A percentile compares a stretch with the other conserved stretches of the same genome.
These are phyloP conservation scores for Shiraia sp. DNA, from an alignment of 2,329 filamentous ascomycete species.

Conservation along the genomic window DNA sequence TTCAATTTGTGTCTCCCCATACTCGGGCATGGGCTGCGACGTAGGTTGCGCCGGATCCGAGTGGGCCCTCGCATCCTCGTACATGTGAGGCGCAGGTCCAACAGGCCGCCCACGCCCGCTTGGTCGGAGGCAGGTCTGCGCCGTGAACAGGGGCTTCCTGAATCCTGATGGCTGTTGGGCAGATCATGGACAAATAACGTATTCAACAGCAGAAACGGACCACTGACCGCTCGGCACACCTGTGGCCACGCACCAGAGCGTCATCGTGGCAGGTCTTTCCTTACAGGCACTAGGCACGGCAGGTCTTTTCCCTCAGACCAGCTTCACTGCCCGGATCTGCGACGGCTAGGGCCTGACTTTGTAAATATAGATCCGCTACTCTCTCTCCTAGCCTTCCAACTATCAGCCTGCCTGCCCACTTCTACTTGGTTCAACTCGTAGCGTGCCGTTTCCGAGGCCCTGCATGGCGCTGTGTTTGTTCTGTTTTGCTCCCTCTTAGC, in stretches of 20 bases:
- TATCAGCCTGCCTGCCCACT: neutral
- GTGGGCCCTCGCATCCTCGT: slow-evolving; percentile 12
- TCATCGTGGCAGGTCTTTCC: slow-evolving; percentile 9
- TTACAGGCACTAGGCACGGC: slow-evolving; percentile 19
- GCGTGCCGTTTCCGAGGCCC: slow-evolving; percentile 1
- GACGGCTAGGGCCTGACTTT: slow-evolving; percentile 19
- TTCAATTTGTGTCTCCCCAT: slow-evolving; percentile 3
- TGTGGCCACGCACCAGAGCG: slow-evolving; percentile 21
- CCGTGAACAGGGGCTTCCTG: no score
- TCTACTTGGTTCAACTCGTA: neutral
- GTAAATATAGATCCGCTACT: slow-evolving; percentile 31
- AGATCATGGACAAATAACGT: no score
- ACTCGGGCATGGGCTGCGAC: slow-evolving; percentile 6
- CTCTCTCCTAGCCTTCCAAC: neutral
- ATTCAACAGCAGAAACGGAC: no score
- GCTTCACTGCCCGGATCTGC: slow-evolving; percentile 26
- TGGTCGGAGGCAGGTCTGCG: no score
- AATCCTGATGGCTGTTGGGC: no score
- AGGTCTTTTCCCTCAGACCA: slow-evolving; percentile 14
- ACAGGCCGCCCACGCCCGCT: slow-evolving; percentile 5
- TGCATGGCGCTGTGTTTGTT: slow-evolving; percentile 28
- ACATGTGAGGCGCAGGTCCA: slow-evolving; percentile 20
- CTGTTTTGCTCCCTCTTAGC: slow-evolving; percentile 12
- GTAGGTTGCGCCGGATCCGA: slow-evolving; percentile 5
- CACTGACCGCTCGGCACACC: slow-evolving; percentile 2